These are phyloP conservation scores for Fraxinus cuspidata DNA, from an alignment of 257 asterid genomes.

Conservation along the genomic window DNA sequence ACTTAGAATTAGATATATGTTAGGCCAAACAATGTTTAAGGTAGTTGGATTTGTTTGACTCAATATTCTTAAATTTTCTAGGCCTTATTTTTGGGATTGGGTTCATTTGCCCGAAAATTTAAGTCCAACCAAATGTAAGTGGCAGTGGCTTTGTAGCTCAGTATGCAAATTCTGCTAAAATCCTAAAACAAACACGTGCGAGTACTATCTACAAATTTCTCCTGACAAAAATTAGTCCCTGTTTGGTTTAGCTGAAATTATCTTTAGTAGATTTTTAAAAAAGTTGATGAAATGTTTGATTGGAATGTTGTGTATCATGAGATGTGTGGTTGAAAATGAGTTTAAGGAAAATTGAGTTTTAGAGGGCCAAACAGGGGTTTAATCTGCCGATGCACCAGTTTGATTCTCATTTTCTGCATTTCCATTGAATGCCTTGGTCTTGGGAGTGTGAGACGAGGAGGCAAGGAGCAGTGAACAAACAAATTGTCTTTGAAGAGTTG, in stretches of 20 bases:
- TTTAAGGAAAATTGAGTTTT: too few relatives aligned
- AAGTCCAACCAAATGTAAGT: background rate
- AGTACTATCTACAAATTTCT: background rate
- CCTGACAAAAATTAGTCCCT: background rate
- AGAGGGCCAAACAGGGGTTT: too few relatives aligned
- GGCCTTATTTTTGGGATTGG: background rate
- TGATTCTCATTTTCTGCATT: constrained; percentile 1
- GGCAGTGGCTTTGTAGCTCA: background rate
- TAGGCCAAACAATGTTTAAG: background rate
- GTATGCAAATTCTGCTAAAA: background rate
- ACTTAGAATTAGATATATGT: background rate
- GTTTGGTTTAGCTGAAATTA: too few relatives aligned
- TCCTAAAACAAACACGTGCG: background rate
- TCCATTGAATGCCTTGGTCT: background rate
- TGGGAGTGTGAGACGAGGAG: background rate
- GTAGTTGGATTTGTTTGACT: background rate
- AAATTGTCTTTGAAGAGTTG: background rate
- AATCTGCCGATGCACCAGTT: background rate
- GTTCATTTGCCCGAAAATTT: background rate
- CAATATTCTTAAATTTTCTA: background rate
- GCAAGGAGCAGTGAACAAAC: background rate
- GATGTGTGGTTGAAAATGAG: too few relatives aligned
- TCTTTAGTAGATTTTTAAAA: too few relatives aligned
- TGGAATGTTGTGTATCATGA: too few relatives aligned
- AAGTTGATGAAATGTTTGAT: too few relatives aligned